Evolutionary conservation across 805 yeast genomes (phyloP).

Genomic region (Teunomyces cretensis): DNA sequence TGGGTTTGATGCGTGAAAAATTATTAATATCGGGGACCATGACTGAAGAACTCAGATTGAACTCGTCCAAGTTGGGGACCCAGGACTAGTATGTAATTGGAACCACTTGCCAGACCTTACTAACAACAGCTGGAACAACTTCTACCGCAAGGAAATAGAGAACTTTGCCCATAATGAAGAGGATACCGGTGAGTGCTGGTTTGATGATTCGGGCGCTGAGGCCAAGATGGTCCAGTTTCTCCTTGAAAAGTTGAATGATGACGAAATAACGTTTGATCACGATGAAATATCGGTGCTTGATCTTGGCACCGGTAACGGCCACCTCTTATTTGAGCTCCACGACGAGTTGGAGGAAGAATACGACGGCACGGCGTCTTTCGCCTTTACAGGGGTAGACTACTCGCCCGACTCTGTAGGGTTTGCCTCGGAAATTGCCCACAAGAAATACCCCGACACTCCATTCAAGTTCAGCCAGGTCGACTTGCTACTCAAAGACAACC

Average conservation of each 20-base stretch:
- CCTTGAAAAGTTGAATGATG: conserved; percentile 44
- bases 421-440: conserved; percentile 58
- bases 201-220: conserved; percentile 93
- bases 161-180: conserved; percentile 74
- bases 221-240: conserved; percentile 74
- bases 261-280: conserved; percentile 19
- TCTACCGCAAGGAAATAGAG: conserved; percentile 68
- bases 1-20: neutral
- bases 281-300: conserved; percentile 56
- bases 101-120: conserved; percentile 5
- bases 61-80: conserved; percentile 83
- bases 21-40: conserved; percentile 5
- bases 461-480: conserved; percentile 69
- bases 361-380: conserved; percentile 23
- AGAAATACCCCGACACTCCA: conserved; percentile 32
- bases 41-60: conserved; percentile 44
- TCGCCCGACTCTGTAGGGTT: conserved; percentile 77
- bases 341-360: conserved; percentile 63
- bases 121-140: conserved; percentile 74
- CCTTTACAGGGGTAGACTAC: conserved; percentile 74
- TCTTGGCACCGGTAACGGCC: conserved; percentile 97
- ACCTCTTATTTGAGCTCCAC: conserved; percentile 65
- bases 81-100: conserved; percentile 58
- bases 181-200: conserved; percentile 97
- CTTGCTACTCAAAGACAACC: conserved; percentile 46